Evolutionary conservation across 2,329 filamentous ascomycete genomes (phyloP), one percentile per base, ranked within the genome.

Genomic region (Paraconiothyrium brasiliense): DNA sequence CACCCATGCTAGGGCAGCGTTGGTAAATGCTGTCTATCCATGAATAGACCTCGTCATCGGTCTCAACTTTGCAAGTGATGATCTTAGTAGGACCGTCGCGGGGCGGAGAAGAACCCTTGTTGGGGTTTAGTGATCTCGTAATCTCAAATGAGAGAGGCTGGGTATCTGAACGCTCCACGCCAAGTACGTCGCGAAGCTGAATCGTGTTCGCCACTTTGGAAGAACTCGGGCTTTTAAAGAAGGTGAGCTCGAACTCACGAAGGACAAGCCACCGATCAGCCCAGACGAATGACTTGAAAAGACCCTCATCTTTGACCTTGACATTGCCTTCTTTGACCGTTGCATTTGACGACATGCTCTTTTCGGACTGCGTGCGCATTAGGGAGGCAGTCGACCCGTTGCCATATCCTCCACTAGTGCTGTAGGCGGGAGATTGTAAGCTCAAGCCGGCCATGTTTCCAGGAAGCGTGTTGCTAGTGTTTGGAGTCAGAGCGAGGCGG

Each of bases 21-120:
- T 94, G 93, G 78, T 98, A 98, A 68, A 99, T 96, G 78, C 94
- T 92, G 79, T 99, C 95, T 73, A 98, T 97, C 95, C 95, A 99
- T 73, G 97, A 93, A 79, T 99, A 99, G 57, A 99, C 89, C 70
- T 99, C 95, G 75, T 97, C 94, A 74, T 99, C 95, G 59, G 90
- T 91, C 81, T 97, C 97, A 71, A 98, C 93, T 77, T 92, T 93
- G 78, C 97, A 95, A 66, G 95, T 93, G 56, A 97, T 87, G 3
- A 92, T 92, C 77, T 92, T 93, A 61, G 90, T 91, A 9, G 90
- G 87, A 37, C 92, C 89, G 67, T 97, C 94, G 67, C 93, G 90
- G 49, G 92, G 91, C 11, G 93, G 87, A 63, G 90, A 92, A 54
- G 86, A 87, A 43, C 80, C 80, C 60, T 76, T 79, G 62, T 67